Percentiles rank a stretch among this genome's conserved stretches.
phyloP scores from a whole-genome alignment of 768 basidiomycete species.

The Mycena venus region DNA sequence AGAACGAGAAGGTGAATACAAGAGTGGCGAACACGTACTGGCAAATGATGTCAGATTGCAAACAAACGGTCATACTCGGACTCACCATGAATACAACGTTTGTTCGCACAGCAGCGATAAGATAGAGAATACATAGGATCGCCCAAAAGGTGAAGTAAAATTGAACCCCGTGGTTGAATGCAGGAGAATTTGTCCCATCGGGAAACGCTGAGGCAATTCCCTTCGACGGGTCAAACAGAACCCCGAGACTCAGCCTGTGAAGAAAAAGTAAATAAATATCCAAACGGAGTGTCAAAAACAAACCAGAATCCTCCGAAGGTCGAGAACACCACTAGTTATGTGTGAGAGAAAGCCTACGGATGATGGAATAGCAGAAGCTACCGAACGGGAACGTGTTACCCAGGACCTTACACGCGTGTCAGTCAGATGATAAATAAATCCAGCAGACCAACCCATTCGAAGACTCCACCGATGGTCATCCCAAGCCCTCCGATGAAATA shows the following conservation, averaged over 20 bases:
- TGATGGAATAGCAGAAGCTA: neutral
- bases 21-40: slow-evolving; percentile 28
- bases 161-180: slow-evolving; percentile 28
- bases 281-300: neutral
- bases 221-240: slow-evolving; percentile 30
- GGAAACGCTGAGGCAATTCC: slow-evolving; percentile 23
- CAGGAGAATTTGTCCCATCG: slow-evolving; percentile 7
- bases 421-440: slow-evolving; percentile 3
- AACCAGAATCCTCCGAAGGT: slow-evolving; percentile 36
- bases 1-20: slow-evolving; percentile 19
- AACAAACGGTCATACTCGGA: neutral
- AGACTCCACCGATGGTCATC: slow-evolving; percentile 31
- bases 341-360: neutral
- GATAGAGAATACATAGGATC: slow-evolving; percentile 23
- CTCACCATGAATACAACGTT: slow-evolving; percentile 29
- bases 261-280: neutral
- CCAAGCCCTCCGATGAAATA: slow-evolving; percentile 35
- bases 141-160: slow-evolving; percentile 33
- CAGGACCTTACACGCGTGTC: slow-evolving; percentile 24
- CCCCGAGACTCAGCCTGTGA: slow-evolving; percentile 30
- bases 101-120: slow-evolving; percentile 28
- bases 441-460: slow-evolving; percentile 34
- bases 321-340: slow-evolving; percentile 25
- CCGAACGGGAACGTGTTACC: slow-evolving; percentile 37
- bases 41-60: neutral